Base-by-base conservation (phyloP, 225 moss, liverwort and hornwort genomes). In the Physcomitrellopsis africana region DNA sequence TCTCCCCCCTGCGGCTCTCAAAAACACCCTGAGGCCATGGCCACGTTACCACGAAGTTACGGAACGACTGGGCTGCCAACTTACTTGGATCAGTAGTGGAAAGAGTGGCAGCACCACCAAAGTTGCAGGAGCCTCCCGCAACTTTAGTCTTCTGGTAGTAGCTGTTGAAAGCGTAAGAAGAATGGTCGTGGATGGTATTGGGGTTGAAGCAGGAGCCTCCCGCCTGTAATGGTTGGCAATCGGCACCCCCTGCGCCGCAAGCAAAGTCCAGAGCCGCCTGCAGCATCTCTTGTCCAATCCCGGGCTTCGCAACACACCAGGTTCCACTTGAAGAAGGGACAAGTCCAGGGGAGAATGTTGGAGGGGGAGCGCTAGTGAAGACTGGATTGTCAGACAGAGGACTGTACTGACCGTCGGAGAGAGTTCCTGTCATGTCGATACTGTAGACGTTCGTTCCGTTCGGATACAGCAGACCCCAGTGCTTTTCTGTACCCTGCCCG, bases 401-500 rank as follows among this genome's bases (percentile, higher is more conserved):
- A 1, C 63, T 47, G 58, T 87, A 87, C 15, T 87, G 79, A 0
- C 84, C 84, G 16, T 87, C 87, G 0, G 81, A 62, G 45, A 87
- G 2, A 20, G 53, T 41, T 10, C 87, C 87, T 3, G 84, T 87
- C 87, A 87, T 87, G 74, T 84, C 84, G 9, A 87, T 87, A 18
- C 45, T 58, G 10, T 87, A 87, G 0, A 87, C 87, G 10, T 79
- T 77, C 1, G 81, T 87, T 0, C 87, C 87, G 19, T 84, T 87
- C 1, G 95, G 95, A 13, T 84, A 91, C 52, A 93, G 74, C 19
- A 95, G 19, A 1, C 95, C 95, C 81, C 91, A 95, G 48, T 95
- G 91, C 84, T 90, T 89, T 81, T 95, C 95, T 0, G 91, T 88
- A 0, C 81, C 79, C 11, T 81, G 86, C 14, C 95, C 95, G 0